These are phyloP conservation scores for Gryganskiella cystojenkinii DNA, from an alignment of 192 early-diverging fungal species.

Conservation along the genomic window DNA sequence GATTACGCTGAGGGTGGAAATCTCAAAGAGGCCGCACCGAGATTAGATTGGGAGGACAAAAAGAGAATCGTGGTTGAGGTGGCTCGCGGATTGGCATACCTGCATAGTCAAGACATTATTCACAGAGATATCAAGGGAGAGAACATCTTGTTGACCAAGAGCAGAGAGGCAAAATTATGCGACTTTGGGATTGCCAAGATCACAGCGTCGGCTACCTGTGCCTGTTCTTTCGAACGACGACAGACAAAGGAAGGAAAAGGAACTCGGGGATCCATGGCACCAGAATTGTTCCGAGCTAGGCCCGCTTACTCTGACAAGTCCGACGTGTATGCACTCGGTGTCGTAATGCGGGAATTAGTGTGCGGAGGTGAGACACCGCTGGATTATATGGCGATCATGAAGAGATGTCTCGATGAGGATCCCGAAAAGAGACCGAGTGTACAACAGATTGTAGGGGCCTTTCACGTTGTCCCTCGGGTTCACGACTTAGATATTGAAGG, in stretches of 20 bases:
- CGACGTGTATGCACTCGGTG: neutral
- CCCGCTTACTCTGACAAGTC: neutral
- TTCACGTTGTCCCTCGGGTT: neutral
- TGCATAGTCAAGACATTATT: slow-evolving; percentile 13
- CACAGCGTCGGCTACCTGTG: neutral
- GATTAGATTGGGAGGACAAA: neutral
- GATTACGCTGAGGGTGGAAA: neutral
- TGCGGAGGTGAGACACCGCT: neutral
- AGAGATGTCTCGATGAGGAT: too few relatives aligned
- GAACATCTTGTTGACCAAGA: slow-evolving; percentile 9
- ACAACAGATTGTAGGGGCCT: neutral
- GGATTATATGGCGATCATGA: neutral
- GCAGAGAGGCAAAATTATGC: slow-evolving; percentile 2
- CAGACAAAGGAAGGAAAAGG: neutral
- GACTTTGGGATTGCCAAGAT: slow-evolving; percentile 15
- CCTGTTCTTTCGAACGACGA: neutral
- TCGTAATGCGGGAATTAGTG: neutral
- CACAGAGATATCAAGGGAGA: slow-evolving; percentile 24
- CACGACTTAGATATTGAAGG: neutral
- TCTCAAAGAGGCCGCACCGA: neutral
- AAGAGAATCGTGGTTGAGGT: slow-evolving; percentile 5
- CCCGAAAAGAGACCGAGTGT: neutral
- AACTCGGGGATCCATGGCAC: neutral
- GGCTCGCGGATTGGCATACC: slow-evolving; percentile 15
- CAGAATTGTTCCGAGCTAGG: neutral